A percentile compares a stretch with the other conserved stretches of the same genome.
These are phyloP conservation scores for Colletotrichum sp. DNA, from an alignment of 2,329 filamentous ascomycete genomes.

Conservation along the genomic window DNA sequence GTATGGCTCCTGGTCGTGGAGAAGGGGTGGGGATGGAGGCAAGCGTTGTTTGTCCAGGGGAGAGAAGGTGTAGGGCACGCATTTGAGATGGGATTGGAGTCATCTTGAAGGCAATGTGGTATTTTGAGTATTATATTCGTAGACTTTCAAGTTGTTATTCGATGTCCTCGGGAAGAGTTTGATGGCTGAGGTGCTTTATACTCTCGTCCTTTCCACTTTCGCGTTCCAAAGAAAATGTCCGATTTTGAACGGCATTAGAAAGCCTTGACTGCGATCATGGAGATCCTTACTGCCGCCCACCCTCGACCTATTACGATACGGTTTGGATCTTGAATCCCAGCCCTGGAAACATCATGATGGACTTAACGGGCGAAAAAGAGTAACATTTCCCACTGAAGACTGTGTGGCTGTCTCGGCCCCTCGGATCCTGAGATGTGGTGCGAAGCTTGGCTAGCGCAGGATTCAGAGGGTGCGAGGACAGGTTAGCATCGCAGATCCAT, in stretches of 20 bases:
- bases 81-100: not conserved
- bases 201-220: not conserved
- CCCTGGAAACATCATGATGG: not conserved
- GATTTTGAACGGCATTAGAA: fast-evolving
- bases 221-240: fast-evolving
- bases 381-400: not conserved
- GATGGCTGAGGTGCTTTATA: not conserved
- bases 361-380: not conserved
- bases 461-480: not conserved
- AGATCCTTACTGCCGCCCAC: not conserved
- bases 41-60: not conserved
- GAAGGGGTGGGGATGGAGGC: not conserved
- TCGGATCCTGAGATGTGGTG: not conserved
- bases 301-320: not conserved
- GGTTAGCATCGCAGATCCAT: not conserved
- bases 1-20: not conserved
- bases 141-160: not conserved
- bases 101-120: not conserved
- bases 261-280: not conserved
- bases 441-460: not conserved
- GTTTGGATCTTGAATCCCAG: not conserved
- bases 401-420: not conserved
- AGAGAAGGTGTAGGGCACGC: not conserved
- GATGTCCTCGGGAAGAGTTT: fast-evolving
- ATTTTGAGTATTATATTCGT: fast-evolving